Evolutionary conservation across 1,284 basidiomycete genomes (phyloP).

Genomic region (Coniophora puteana): DNA sequence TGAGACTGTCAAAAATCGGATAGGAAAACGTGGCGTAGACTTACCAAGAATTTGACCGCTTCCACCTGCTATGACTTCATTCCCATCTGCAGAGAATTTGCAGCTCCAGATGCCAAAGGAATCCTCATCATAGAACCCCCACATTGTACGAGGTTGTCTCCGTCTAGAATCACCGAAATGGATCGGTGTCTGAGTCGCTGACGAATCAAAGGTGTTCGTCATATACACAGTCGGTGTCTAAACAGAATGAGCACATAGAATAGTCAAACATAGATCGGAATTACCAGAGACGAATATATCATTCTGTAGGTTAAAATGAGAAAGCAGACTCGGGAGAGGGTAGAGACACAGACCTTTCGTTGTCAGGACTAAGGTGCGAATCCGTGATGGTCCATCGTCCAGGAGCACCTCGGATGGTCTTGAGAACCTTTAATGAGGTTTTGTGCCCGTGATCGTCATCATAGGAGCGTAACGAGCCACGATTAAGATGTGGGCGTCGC

Average conservation of each 20-base stretch:
- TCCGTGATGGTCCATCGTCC: conserved; percentile 94
- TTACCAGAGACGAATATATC: conserved; percentile 87
- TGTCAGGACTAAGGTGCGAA: conserved; percentile 89
- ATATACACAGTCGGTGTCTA: conserved; percentile 79
- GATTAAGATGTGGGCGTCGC: conserved; percentile 14
- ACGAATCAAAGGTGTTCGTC: conserved; percentile 76
- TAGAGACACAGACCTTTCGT: conserved; percentile 59
- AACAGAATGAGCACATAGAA: conserved; percentile 7
- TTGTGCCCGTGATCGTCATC: conserved; percentile 39
- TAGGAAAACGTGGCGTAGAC: too few species aligned
- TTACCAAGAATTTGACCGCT: conserved; percentile 75
- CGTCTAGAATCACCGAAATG: conserved; percentile 56
- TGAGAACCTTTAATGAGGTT: conserved; percentile 73
- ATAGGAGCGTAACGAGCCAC: conserved; percentile 12
- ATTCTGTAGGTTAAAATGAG: conserved; percentile 48
- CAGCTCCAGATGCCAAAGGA: conserved; percentile 87
- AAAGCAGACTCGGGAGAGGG: conserved; percentile 2
- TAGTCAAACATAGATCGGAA: conserved; percentile 15
- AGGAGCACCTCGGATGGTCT: conserved; percentile 72
- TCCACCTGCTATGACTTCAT: conserved; percentile 82
- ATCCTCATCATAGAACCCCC: conserved; percentile 41
- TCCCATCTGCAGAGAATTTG: conserved; percentile 93
- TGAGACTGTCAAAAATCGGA: conserved; percentile 4
- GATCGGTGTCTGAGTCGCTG: conserved; percentile 69
- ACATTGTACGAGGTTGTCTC: conserved; percentile 25